phyloP scores from a whole-genome alignment of 2,329 filamentous ascomycete species.

The Aspergillus proliferans region DNA sequence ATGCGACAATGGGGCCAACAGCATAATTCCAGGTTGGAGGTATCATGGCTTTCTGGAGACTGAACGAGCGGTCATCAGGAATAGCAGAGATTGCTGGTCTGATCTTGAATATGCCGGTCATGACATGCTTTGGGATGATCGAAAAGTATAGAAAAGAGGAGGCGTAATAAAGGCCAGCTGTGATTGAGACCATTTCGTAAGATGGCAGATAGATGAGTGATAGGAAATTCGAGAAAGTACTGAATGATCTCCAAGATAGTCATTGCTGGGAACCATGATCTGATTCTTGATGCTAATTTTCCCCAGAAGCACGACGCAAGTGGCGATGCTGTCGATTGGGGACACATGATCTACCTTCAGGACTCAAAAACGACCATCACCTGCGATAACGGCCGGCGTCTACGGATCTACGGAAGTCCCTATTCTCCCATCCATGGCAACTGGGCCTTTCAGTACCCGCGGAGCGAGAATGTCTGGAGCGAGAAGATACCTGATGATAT shows the following conservation, averaged over 20 bases:
- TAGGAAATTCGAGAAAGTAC: no score
- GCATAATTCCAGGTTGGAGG: not conserved
- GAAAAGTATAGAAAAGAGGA: not conserved
- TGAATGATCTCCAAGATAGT: slow-evolving; percentile 58
- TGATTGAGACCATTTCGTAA: not conserved
- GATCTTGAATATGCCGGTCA: not conserved
- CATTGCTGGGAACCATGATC: slow-evolving; percentile 79
- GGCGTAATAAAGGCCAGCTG: not conserved
- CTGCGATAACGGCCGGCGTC: slow-evolving; percentile 49
- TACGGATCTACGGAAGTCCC: slow-evolving; percentile 70
- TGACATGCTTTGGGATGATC: not conserved
- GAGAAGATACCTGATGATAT: slow-evolving; percentile 60
- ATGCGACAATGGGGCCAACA: not conserved
- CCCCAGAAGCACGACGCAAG: slow-evolving; percentile 18
- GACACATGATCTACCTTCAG: slow-evolving; percentile 64
- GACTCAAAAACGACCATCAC: slow-evolving; percentile 55
- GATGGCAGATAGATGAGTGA: not conserved
- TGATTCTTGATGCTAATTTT: slow-evolving; percentile 63
- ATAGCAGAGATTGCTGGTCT: not conserved
- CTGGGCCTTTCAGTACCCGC: slow-evolving; percentile 69
- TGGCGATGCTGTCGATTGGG: slow-evolving; percentile 51
- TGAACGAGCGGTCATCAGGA: not conserved
- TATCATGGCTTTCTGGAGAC: not conserved
- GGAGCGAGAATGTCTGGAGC: slow-evolving; percentile 57
- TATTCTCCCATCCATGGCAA: slow-evolving; percentile 66